Evolutionary conservation across 805 yeast genomes (phyloP).

Genomic region (Suhomyces emberorum): DNA sequence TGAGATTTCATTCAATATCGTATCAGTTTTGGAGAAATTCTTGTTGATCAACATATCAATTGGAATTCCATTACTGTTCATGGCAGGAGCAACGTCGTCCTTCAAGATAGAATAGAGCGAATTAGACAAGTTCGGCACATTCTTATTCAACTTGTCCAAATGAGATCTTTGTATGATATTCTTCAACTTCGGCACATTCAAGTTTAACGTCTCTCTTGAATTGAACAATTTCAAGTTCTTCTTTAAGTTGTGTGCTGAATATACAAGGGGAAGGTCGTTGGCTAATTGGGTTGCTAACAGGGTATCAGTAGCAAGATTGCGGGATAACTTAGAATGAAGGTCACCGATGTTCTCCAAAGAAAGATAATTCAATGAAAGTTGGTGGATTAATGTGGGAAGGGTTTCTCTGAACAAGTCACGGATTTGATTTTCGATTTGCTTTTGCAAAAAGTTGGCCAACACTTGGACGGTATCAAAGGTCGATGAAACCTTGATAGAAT

Average conservation of each 20-base stretch:
- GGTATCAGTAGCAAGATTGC: conserved; percentile 4
- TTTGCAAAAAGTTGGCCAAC: conserved; percentile 76
- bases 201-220: conserved; percentile 77
- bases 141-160: conserved; percentile 41
- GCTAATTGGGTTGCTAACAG: not conserved
- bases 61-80: conserved; percentile 36
- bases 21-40: conserved; percentile 29
- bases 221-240: conserved; percentile 47
- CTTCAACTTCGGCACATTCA: conserved; percentile 57
- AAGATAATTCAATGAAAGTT: conserved; percentile 60
- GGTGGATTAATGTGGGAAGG: conserved; percentile 75
- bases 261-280: conserved; percentile 25
- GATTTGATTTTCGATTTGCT: conserved; percentile 77
- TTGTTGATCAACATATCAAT: conserved; percentile 31
- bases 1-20: conserved; percentile 39
- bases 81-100: conserved; percentile 13
- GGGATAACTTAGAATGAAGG: conserved; percentile 10
- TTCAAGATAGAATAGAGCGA: conserved; percentile 36
- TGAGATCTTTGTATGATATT: conserved; percentile 58
- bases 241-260: conserved; percentile 52
- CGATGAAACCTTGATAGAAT: conserved; percentile 74
- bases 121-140: conserved; percentile 35
- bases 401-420: conserved; percentile 80
- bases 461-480: conserved; percentile 86
- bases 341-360: conserved; percentile 19